Conservation (phyloP, 1,284 basidiomycete genomes). For the Cryptococcus floricola region DNA sequence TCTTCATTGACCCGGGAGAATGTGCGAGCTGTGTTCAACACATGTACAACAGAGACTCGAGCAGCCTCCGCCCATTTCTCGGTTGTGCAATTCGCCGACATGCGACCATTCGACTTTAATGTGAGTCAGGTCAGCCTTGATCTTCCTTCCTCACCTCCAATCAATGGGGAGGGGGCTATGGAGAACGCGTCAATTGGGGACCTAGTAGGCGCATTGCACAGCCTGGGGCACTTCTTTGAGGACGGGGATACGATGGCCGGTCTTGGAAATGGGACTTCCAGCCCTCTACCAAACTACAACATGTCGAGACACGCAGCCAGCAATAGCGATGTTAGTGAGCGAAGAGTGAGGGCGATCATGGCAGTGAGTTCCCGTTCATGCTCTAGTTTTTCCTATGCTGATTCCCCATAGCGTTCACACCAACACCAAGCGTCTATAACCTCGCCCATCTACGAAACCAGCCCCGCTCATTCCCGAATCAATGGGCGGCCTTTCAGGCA, state of each 20-base stretch:
- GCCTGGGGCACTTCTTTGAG: slow-evolving; percentile 81
- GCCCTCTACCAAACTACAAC: not conserved
- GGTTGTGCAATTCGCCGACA: slow-evolving; percentile 44
- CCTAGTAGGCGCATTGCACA: slow-evolving; percentile 78
- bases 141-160: slow-evolving; percentile 41
- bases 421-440: slow-evolving; percentile 23
- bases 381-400: not conserved
- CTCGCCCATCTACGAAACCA: slow-evolving; percentile 27
- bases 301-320: slow-evolving; percentile 16
- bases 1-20: slow-evolving; percentile 67
- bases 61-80: slow-evolving; percentile 47
- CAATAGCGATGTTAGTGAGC: slow-evolving; percentile 22
- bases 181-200: slow-evolving; percentile 62
- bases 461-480: slow-evolving; percentile 9
- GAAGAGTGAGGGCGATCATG: slow-evolving; percentile 31
- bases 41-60: slow-evolving; percentile 63
- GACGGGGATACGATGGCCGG: slow-evolving; percentile 43
- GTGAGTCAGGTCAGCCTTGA: slow-evolving; percentile 21
- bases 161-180: slow-evolving; percentile 1
- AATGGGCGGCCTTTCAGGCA: slow-evolving; percentile 3
- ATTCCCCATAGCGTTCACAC: slow-evolving; percentile 13
- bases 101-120: slow-evolving; percentile 16
- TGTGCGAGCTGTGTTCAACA: slow-evolving; percentile 77
- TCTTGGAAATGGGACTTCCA: not conserved
- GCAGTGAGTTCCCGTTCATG: slow-evolving; percentile 20